These are phyloP conservation scores for Penicillium sp. DNA, from an alignment of 2,329 filamentous ascomycete genomes.

Conservation along the genomic window DNA sequence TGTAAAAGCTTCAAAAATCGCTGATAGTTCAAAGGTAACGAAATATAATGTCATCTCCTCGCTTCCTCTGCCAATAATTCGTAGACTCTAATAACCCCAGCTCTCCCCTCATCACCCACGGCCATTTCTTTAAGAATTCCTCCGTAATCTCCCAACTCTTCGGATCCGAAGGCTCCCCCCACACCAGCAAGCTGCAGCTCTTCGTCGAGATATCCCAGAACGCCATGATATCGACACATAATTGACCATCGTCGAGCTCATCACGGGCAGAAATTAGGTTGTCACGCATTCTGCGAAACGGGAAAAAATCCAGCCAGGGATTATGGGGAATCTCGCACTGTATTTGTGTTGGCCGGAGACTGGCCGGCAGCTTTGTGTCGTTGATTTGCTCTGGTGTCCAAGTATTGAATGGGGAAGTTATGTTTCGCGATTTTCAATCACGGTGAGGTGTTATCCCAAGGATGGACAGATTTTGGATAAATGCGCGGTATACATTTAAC, in stretches of 20 bases:
- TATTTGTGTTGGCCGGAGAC: not conserved
- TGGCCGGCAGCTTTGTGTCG: not conserved
- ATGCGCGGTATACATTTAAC: not conserved
- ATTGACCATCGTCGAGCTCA: not conserved
- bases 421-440: not conserved
- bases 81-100: not conserved
- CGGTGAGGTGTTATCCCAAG: not conserved
- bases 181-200: not conserved
- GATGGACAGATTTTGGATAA: not conserved
- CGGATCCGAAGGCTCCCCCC: not conserved
- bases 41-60: not conserved
- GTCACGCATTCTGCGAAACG: constrained; percentile 42
- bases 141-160: not conserved
- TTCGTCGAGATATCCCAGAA: not conserved
- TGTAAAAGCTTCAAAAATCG: not conserved
- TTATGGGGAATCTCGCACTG: constrained; percentile 31
- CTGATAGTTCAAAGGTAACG: not conserved
- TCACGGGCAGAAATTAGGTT: constrained; percentile 19
- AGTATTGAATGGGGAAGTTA: not conserved
- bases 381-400: not conserved
- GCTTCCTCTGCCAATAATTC: not conserved
- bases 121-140: not conserved
- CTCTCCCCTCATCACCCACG: not conserved
- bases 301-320: constrained; percentile 44
- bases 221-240: not conserved